Evolutionary conservation across 164 flowering plant species (phyloP).

Genomic region (Dillenia suffruticosa): DNA sequence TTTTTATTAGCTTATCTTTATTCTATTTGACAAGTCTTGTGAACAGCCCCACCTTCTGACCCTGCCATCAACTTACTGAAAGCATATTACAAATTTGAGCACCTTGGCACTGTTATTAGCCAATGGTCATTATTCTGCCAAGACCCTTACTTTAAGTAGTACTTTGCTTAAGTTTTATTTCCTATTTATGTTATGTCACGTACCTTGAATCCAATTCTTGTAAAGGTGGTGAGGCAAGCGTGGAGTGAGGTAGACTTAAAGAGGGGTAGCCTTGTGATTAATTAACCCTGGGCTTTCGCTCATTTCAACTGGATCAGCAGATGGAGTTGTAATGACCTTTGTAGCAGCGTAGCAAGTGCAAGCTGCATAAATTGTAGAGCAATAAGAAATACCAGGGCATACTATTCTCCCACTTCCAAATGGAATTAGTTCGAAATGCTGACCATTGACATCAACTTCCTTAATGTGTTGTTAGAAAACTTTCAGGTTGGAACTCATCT

Average conservation of each 20-base stretch:
- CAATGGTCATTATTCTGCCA: no score
- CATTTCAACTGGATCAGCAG: conserved; percentile 25
- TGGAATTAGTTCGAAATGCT: conserved; percentile 33
- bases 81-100: no score
- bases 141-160: no score
- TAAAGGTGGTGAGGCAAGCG: conserved; percentile 23
- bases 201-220: no score
- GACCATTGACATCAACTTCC: conserved; percentile 19
- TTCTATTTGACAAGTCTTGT: no score
- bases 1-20: no score
- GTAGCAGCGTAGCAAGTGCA: conserved; percentile 34
- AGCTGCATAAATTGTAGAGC: conserved; percentile 29
- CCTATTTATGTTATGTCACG: no score
- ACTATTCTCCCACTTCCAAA: conserved; percentile 44
- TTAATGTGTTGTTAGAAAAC: conserved; percentile 18
- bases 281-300: conserved; percentile 23
- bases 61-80: no score
- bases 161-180: no score
- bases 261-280: conserved; percentile 27
- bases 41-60: no score
- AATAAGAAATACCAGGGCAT: conserved; percentile 37
- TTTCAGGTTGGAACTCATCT: conserved; percentile 20
- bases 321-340: conserved; percentile 17
- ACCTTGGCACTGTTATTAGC: no score
- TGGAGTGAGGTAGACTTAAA: conserved; percentile 31